Conservation (phyloP, 352 stramenopile genomes). For the Globisporangium carolinianum region DNA sequence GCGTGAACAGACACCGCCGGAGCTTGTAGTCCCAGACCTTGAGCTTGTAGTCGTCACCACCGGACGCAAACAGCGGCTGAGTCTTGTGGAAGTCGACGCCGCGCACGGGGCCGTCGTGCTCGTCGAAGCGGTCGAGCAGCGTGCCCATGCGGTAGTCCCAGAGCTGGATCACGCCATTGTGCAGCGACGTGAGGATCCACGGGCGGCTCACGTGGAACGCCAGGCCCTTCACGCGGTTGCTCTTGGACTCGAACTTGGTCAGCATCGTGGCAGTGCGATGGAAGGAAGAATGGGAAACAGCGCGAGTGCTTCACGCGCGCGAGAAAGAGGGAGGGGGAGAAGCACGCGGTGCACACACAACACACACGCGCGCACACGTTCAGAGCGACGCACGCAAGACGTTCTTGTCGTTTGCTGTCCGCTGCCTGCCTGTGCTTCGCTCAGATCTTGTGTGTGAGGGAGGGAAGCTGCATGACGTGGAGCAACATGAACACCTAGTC, state of each 20-base stretch:
- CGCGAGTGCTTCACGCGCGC: too few species aligned
- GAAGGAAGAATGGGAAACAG: too few species aligned
- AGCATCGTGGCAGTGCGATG: constrained; percentile 69
- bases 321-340: too few species aligned
- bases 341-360: too few species aligned
- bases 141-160: constrained; percentile 99
- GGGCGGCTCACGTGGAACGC: constrained; percentile 97
- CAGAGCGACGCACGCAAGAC: too few species aligned
- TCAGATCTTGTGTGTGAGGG: too few species aligned
- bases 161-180: constrained; percentile 97
- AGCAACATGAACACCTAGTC: too few species aligned
- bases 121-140: constrained; percentile 98
- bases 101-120: constrained; percentile 98
- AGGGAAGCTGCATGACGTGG: too few species aligned
- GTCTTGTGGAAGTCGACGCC: constrained; percentile 98
- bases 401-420: too few species aligned
- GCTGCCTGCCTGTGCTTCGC: too few species aligned
- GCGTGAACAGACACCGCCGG: constrained; percentile 96
- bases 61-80: constrained; percentile 97
- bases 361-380: too few species aligned
- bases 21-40: constrained; percentile 99
- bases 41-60: constrained; percentile 99
- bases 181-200: constrained; percentile 99
- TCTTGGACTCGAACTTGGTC: constrained; percentile 99
- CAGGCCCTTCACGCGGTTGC: constrained; percentile 98